Evolutionary conservation across 495 filamentous ascomycete species (phyloP).

Genomic region (Lophium mytilinum): DNA sequence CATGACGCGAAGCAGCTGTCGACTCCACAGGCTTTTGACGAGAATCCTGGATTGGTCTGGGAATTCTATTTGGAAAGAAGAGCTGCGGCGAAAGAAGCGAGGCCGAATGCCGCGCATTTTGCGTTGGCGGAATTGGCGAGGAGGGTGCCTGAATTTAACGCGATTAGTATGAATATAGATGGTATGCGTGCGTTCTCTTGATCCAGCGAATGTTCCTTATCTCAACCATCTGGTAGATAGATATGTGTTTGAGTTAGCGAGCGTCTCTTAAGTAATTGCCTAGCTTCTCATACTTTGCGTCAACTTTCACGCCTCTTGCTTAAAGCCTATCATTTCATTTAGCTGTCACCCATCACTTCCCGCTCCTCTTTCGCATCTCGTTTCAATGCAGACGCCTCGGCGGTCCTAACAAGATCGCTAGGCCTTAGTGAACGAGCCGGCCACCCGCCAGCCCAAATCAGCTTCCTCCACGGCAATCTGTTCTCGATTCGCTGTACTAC

Average conservation of each 20-base stretch:
- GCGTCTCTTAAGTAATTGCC: too few species aligned
- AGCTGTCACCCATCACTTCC: too few species aligned
- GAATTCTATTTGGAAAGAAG: conserved; percentile 13
- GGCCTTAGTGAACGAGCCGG: conserved; percentile 7
- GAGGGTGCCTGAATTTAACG: conserved; percentile 2
- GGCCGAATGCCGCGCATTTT: conserved; percentile 13
- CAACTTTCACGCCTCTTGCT: too few species aligned
- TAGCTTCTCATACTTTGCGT: too few species aligned
- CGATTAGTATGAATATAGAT: conserved; percentile 19
- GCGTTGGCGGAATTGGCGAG: conserved; percentile 9
- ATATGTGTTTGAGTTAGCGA: too few species aligned
- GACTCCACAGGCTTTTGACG: conserved; percentile 6
- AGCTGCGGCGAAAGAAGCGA: conserved; percentile 5
- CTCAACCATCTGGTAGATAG: too few species aligned
- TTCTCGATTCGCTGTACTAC: conserved; percentile 12
- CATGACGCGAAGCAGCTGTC: conserved; percentile 9
- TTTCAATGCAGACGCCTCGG: too few species aligned
- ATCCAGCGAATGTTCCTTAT: too few species aligned
- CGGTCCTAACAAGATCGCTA: not conserved
- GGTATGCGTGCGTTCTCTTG: not conserved
- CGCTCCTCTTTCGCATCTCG: too few species aligned
- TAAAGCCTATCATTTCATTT: too few species aligned
- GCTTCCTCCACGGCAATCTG: conserved; percentile 9
- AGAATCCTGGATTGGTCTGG: conserved; percentile 17
- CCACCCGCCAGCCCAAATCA: conserved; percentile 6